Percentiles rank a stretch among this genome's conserved stretches.
Evolutionary conservation across 83 land plant genomes (phyloP).

Genomic region (Picea mariana): DNA sequence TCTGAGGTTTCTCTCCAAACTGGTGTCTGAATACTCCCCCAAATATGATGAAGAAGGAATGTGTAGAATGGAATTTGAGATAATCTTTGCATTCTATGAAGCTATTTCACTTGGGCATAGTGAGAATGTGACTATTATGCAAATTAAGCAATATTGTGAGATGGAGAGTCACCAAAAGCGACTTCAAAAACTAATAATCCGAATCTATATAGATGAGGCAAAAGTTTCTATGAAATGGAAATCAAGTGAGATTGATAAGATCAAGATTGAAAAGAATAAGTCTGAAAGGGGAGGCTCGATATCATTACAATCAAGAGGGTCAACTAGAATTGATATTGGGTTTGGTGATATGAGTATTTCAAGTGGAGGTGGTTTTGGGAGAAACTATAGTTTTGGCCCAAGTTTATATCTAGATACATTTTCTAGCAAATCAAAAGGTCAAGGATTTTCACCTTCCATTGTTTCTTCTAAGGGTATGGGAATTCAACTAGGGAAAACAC

Average conservation of each 20-base stretch:
- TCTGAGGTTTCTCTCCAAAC: no score
- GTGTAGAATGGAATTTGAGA: slow-evolving; percentile 84
- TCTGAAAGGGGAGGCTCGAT: no score
- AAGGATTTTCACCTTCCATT: slow-evolving; percentile 40
- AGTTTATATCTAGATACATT: no score
- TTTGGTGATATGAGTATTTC: no score
- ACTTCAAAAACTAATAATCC: slow-evolving; percentile 81
- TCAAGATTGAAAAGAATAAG: no score
- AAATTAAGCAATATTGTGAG: slow-evolving; percentile 96
- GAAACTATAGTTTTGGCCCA: no score
- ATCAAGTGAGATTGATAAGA: no score
- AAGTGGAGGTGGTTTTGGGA: no score
- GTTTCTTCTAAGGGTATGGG: slow-evolving; percentile 88
- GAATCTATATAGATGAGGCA: slow-evolving; percentile 92
- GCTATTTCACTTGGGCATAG: slow-evolving; percentile 91
- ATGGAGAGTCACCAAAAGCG: slow-evolving; percentile 99
- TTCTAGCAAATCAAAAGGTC: no score
- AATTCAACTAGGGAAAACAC: slow-evolving; percentile 85
- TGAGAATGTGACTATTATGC: slow-evolving; percentile 87
- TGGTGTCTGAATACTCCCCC: background rate
- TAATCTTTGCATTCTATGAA: slow-evolving; percentile 97
- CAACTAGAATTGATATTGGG: no score
- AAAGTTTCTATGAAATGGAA: slow-evolving; percentile 75
- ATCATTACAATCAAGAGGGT: no score
- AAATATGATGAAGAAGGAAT: slow-evolving; percentile 88